Percentiles rank a stretch among this genome's conserved stretches.
Conservation (phyloP, 2,329 filamentous ascomycete species). For the Mycosphaerella sp. region DNA sequence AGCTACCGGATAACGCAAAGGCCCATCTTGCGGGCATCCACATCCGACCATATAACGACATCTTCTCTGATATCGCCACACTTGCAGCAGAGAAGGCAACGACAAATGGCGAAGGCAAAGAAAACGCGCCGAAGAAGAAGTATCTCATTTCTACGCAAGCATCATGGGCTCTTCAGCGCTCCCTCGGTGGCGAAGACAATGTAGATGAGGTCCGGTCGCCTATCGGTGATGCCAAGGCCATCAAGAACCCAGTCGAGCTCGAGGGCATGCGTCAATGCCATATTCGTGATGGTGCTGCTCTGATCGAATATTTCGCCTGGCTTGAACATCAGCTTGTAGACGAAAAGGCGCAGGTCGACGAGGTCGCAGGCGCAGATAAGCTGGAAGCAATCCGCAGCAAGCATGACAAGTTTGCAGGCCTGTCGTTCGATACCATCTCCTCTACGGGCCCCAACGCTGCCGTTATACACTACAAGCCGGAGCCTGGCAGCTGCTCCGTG, state of each 20-base stretch:
- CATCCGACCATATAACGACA: conserved; percentile 73
- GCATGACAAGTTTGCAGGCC: conserved; percentile 71
- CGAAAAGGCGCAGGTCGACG: conserved; percentile 69
- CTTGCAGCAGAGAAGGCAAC: conserved; percentile 46
- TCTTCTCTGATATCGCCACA: conserved; percentile 70
- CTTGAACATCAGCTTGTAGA: conserved; percentile 74
- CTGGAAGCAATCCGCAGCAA: conserved; percentile 68
- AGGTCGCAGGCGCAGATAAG: conserved; percentile 88
- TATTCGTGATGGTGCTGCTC: conserved; percentile 82
- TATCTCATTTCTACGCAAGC: conserved; percentile 82
- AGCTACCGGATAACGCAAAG: conserved; percentile 63
- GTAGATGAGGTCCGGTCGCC: conserved; percentile 85
- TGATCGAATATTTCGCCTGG: conserved; percentile 94
- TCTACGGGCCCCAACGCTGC: conserved; percentile 90
- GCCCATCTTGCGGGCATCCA: conserved; percentile 65
- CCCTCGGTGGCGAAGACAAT: conserved; percentile 75
- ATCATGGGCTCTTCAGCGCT: conserved; percentile 86
- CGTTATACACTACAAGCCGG: conserved; percentile 91
- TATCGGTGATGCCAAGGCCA: conserved; percentile 81
- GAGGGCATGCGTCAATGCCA: conserved; percentile 93
- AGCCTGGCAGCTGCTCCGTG: conserved; percentile 69
- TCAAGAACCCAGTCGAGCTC: conserved; percentile 87
- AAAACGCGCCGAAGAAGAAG: conserved; percentile 48
- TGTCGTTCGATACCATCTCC: conserved; percentile 94
- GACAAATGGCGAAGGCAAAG: conserved; percentile 13